Evolutionary conservation across 2,329 filamentous ascomycete species (phyloP).

Genomic region (Trichocomaceae sp.): DNA sequence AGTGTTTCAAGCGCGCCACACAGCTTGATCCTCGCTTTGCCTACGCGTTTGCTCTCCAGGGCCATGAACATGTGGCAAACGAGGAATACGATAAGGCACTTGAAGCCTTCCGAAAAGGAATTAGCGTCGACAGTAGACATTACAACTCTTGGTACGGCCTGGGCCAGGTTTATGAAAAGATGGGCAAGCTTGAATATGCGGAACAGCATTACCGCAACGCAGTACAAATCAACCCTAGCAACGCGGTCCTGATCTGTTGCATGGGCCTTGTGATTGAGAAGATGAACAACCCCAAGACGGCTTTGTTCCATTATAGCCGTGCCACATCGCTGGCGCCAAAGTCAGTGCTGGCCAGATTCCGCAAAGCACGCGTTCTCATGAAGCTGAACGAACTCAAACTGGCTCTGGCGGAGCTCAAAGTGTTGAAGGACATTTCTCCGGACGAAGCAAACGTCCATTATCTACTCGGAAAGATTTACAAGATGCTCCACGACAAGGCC

Average conservation of each 20-base stretch:
- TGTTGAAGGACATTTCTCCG: conserved; percentile 84
- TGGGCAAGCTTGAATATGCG: conserved; percentile 85
- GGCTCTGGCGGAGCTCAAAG: conserved; percentile 73
- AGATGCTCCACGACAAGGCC: conserved; percentile 53
- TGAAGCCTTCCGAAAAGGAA: conserved; percentile 75
- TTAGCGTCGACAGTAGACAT: conserved; percentile 78
- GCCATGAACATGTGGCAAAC: conserved; percentile 90
- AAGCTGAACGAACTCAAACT: conserved; percentile 62
- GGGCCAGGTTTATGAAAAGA: conserved; percentile 75
- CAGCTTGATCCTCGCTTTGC: conserved; percentile 86
- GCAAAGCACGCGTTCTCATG: conserved; percentile 83
- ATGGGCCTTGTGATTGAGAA: conserved; percentile 87
- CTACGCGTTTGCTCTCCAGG: conserved; percentile 91
- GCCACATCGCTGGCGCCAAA: conserved; percentile 76
- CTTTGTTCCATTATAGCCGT: conserved; percentile 72
- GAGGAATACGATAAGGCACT: conserved; percentile 97
- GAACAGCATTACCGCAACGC: conserved; percentile 87
- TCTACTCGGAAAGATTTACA: conserved; percentile 65
- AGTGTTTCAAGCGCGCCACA: conserved; percentile 90
- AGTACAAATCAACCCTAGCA: conserved; percentile 83
- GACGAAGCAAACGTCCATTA: conserved; percentile 97
- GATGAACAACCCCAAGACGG: conserved; percentile 71
- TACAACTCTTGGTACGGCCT: conserved; percentile 98
- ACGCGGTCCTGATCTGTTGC: conserved; percentile 85
- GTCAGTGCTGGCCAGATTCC: conserved; percentile 79